Evolutionary conservation across 768 basidiomycete genomes (phyloP).

Genomic region (Podaxis sp.): DNA sequence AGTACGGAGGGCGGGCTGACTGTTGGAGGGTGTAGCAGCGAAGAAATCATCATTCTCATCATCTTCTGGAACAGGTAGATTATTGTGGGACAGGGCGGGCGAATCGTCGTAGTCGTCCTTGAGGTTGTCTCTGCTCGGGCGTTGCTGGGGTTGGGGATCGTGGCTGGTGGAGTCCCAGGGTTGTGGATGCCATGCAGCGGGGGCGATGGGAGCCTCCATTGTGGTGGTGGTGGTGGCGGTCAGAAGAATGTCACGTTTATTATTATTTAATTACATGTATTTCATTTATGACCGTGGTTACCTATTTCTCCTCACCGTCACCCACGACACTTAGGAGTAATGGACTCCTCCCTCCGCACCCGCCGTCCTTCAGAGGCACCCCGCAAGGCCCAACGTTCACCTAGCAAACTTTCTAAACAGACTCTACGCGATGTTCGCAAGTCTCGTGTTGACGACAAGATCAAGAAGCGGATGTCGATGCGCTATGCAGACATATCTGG

Average conservation of each 20-base stretch:
- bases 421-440: conserved; percentile 47
- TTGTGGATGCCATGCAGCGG: conserved; percentile 12
- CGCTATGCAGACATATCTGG: conserved; percentile 85
- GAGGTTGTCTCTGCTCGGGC: conserved; percentile 25
- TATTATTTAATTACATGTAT: conserved; percentile 9
- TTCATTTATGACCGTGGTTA: neutral
- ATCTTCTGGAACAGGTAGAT: conserved; percentile 41
- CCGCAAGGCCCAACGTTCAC: conserved; percentile 32
- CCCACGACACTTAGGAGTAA: conserved; percentile 21
- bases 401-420: conserved; percentile 35
- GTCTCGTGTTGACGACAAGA: conserved; percentile 78
- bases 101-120: conserved; percentile 22
- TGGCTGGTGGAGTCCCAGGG: conserved; percentile 8
- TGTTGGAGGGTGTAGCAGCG: conserved; percentile 33
- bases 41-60: conserved; percentile 52
- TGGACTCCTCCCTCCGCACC: conserved; percentile 56
- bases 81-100: conserved; percentile 41
- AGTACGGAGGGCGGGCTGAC: conserved; percentile 29
- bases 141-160: conserved; percentile 16
- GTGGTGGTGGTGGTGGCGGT: conserved; percentile 15
- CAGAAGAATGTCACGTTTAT: conserved; percentile 11
- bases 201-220: conserved; percentile 14
- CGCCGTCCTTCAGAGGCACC: conserved; percentile 47
- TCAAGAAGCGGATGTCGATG: conserved; percentile 95
- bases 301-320: neutral